These are phyloP conservation scores for Ophiostoma quercus DNA, from an alignment of 2,329 filamentous ascomycete species.

Conservation along the genomic window DNA sequence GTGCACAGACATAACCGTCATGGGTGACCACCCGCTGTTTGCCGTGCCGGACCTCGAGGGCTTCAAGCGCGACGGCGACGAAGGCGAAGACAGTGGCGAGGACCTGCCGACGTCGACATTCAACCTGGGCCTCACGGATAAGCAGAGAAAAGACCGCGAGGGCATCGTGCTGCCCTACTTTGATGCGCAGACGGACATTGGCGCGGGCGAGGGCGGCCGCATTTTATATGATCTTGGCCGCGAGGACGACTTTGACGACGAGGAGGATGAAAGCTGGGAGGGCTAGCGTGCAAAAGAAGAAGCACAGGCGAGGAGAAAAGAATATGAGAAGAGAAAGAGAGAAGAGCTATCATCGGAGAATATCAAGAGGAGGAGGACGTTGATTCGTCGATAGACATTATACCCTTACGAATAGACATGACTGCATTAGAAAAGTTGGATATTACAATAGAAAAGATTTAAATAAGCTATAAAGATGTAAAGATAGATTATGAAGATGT, in stretches of 20 bases:
- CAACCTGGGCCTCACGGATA: slow-evolving; percentile 78
- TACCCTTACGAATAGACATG: neutral
- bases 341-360: neutral
- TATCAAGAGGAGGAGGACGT: neutral
- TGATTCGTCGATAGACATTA: neutral
- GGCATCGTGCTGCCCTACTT: slow-evolving; percentile 92
- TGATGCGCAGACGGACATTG: slow-evolving; percentile 81
- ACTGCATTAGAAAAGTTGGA: neutral
- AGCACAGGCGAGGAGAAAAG: neutral
- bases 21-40: slow-evolving; percentile 74
- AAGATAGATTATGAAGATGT: neutral
- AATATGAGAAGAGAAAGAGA: neutral
- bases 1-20: slow-evolving; percentile 46
- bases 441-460: too few species aligned
- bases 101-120: slow-evolving; percentile 70
- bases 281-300: neutral
- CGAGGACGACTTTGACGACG: slow-evolving; percentile 76
- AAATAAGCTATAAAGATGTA: neutral
- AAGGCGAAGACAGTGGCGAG: slow-evolving; percentile 30
- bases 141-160: slow-evolving; percentile 80
- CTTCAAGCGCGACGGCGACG: slow-evolving; percentile 34
- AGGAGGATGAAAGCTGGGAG: slow-evolving; percentile 63
- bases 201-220: slow-evolving; percentile 76
- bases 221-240: slow-evolving; percentile 96
- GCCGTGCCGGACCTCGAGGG: slow-evolving; percentile 39